Base-by-base conservation (phyloP, 345 rosid genomes). In the Erucastrum elatum region DNA sequence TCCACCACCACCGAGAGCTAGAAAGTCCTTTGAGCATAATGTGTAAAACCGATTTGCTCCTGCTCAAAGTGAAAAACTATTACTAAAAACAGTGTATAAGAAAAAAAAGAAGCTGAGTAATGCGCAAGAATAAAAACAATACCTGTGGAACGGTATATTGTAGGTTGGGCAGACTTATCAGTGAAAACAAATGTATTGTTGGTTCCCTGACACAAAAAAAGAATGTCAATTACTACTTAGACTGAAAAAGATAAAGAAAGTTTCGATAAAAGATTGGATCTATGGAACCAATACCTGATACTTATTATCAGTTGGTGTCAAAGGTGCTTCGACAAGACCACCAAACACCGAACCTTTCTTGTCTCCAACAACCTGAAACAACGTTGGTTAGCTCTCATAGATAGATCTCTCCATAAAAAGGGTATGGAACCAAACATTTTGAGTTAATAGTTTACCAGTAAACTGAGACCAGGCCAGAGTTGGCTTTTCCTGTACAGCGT, bases 1-100 rank as follows among this genome's bases (percentile, higher is more conserved):
- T 63, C 98, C 90, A 70, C 99, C 99, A 35, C 99, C 98, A 10
- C 98, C 99, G 25, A 95, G 80, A 59, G 99, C 99, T 64, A 95
- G 83, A 82, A 64, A 93, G 55, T 91, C 96, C 4, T 87, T 77
- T 11, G 92, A 86, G 82, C 98, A 93, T 87, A 93, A 81, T 15
- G 99, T 95, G 85, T 82, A 95, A 79, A 93, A 95, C n/a, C 91
- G 86, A 76, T 95, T 93, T 4, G 91, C 94, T 41, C 99, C 99
- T 95, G 90, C 61, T 82, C 79, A 64, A 41, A 78, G 63, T 71
- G 67, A 31, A 59, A 59, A 58, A 0, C 73, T 44, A 66, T 21
- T 29, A 46, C 15, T 53, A 15, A 21, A 16, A 51, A 41, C 10
- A 41, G 17, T 51, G 17, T 44, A 44, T 12, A 11, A 44, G 53